These are phyloP conservation scores for Irpex rosettiformis DNA, from an alignment of 1,284 basidiomycete species.

Conservation along the genomic window DNA sequence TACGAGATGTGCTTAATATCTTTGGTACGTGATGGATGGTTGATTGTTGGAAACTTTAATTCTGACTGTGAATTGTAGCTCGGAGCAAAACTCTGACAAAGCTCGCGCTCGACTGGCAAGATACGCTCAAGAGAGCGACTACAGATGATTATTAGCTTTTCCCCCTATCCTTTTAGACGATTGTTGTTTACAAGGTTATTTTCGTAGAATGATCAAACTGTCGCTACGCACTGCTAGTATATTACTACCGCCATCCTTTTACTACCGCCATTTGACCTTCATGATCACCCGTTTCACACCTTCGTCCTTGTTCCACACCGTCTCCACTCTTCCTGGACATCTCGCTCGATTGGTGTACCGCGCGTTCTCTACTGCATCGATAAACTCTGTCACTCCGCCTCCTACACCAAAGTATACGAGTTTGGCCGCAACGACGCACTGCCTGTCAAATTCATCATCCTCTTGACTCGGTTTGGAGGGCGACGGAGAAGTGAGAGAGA, in stretches of 20 bases:
- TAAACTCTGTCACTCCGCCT: slow-evolving; percentile 81
- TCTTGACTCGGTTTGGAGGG: too few relatives aligned
- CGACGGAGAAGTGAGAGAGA: not conserved
- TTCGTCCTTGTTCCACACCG: slow-evolving; percentile 51
- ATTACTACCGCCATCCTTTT: not conserved
- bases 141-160: slow-evolving; percentile 29
- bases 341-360: slow-evolving; percentile 13
- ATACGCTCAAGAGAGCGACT: slow-evolving; percentile 60
- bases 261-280: slow-evolving; percentile 47
- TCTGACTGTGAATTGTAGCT: slow-evolving; percentile 38
- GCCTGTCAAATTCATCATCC: not conserved
- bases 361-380: slow-evolving; percentile 43
- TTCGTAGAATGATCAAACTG: not conserved
- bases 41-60: not conserved
- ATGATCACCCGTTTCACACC: slow-evolving; percentile 71
- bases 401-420: slow-evolving; percentile 96
- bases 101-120: slow-evolving; percentile 77
- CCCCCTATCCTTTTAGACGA: too few relatives aligned
- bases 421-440: slow-evolving; percentile 84
- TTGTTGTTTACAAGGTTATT: not conserved
- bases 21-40: slow-evolving; percentile 53
- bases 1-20: slow-evolving; percentile 73
- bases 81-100: slow-evolving; percentile 70
- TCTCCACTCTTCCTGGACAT: slow-evolving; percentile 37
- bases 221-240: too few relatives aligned